Evolutionary conservation across 2,329 filamentous ascomycete genomes (phyloP).

Genomic region (Colletotrichum spinosum): DNA sequence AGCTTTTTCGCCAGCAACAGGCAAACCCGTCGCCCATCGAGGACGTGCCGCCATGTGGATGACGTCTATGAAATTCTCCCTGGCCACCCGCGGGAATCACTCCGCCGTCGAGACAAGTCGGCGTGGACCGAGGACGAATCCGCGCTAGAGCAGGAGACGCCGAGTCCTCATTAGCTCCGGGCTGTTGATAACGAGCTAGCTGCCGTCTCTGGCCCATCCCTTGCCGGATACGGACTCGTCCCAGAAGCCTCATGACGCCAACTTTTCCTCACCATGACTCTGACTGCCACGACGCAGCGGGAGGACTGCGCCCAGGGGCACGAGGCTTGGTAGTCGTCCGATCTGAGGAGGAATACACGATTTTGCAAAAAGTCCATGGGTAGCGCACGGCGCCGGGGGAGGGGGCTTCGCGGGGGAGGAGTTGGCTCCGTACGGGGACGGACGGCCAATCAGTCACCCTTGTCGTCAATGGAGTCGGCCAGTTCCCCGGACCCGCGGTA

Average conservation of each 20-base stretch:
- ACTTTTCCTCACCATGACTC: slow-evolving; percentile 8
- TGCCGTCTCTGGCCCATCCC: slow-evolving; percentile 3
- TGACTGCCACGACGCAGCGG: no score
- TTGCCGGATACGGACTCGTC: slow-evolving; percentile 16
- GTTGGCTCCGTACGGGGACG: not conserved
- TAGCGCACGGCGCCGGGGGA: no score
- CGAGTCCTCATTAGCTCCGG: slow-evolving; percentile 10
- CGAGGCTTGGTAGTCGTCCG: not conserved
- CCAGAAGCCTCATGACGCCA: slow-evolving; percentile 30
- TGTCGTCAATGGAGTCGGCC: no score
- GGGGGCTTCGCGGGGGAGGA: not conserved
- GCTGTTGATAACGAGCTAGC: slow-evolving; percentile 23
- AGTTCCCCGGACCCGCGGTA: no score
- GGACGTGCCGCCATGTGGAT: slow-evolving; percentile 7
- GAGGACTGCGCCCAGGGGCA: not conserved
- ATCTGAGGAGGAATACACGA: slow-evolving; percentile 9
- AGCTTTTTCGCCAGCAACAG: no score
- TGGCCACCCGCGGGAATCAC: not conserved
- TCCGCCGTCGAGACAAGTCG: slow-evolving; percentile 6
- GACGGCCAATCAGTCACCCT: slow-evolving; percentile 1
- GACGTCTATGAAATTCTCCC: slow-evolving; percentile 29
- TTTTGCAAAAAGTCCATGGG: not conserved
- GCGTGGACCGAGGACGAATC: not conserved
- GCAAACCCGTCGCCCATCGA: not conserved
- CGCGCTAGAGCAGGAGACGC: slow-evolving; percentile 16